These are phyloP conservation scores for Rutstroemia sp. DNA, from an alignment of 2,329 filamentous ascomycete genomes.

Conservation along the genomic window DNA sequence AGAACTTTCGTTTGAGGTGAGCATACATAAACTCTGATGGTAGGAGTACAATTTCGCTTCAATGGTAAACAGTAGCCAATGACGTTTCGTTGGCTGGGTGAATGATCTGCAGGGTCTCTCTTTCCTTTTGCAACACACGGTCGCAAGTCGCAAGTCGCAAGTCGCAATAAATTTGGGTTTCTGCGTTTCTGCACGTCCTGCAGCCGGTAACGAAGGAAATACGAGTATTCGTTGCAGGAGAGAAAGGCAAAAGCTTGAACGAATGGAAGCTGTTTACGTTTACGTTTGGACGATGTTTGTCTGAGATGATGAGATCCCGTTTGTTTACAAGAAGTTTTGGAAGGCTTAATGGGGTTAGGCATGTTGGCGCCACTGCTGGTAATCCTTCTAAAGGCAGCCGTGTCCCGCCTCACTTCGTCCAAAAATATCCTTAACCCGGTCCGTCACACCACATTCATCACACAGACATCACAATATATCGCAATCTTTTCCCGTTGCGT, in stretches of 20 bases:
- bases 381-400: not conserved
- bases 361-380: not conserved
- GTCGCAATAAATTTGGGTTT: not conserved
- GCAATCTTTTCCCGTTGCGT: not conserved
- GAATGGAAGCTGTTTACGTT: not conserved
- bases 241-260: not conserved
- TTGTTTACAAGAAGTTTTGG: not conserved
- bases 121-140: too few relatives aligned
- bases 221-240: not conserved
- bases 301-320: not conserved
- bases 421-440: not conserved
- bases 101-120: too few relatives aligned
- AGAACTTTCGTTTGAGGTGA: conserved; percentile 22
- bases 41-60: too few relatives aligned
- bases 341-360: not conserved
- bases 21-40: conserved; percentile 20
- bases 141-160: too few relatives aligned
- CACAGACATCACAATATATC: not conserved
- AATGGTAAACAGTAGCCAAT: too few relatives aligned
- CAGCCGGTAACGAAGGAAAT: too few relatives aligned
- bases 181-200: too few relatives aligned
- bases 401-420: not conserved
- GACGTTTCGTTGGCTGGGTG: not conserved
- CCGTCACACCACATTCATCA: not conserved
- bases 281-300: not conserved